These are phyloP conservation scores for Aspergillus clavatus DNA, from an alignment of 2,329 filamentous ascomycete genomes.

Conservation along the genomic window DNA sequence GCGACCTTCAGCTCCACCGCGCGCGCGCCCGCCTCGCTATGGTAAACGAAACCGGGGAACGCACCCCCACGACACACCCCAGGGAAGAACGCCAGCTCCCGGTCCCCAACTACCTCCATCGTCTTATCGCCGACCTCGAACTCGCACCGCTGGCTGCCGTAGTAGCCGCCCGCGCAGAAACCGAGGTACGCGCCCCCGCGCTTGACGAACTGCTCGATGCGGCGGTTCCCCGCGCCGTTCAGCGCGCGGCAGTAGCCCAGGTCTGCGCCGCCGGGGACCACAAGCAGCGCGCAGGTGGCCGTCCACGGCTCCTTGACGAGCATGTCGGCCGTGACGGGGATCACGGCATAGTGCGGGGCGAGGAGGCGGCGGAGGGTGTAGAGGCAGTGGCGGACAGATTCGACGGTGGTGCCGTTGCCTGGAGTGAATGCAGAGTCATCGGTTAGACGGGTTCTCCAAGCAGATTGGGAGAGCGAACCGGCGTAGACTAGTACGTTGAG, in stretches of 20 bases:
- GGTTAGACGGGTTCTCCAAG: conserved; percentile 27
- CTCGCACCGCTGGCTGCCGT: conserved; percentile 74
- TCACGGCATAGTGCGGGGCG: conserved; percentile 87
- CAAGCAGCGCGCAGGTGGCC: conserved; percentile 77
- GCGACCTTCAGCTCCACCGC: conserved; percentile 64
- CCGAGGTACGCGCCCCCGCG: conserved; percentile 82
- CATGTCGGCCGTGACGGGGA: conserved; percentile 70
- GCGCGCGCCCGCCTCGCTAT: conserved; percentile 76
- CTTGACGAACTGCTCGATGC: conserved; percentile 79
- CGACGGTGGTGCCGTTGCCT: conserved; percentile 80
- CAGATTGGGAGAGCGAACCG: conserved; percentile 50
- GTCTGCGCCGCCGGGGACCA: conserved; percentile 92
- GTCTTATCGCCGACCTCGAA: conserved; percentile 81
- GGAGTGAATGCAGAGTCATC: conserved; percentile 2
- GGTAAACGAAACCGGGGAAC: conserved; percentile 84
- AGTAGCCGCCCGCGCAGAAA: conserved; percentile 93
- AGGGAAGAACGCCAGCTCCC: conserved; percentile 85
- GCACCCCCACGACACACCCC: conserved; percentile 80
- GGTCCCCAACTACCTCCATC: conserved; percentile 77
- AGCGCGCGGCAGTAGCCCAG: conserved; percentile 82
- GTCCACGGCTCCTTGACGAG: conserved; percentile 91
- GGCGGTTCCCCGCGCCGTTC: conserved; percentile 80
- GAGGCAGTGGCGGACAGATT: conserved; percentile 85
- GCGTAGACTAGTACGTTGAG: conserved; percentile 94
- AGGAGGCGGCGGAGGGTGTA: conserved; percentile 81